Evolutionary conservation across 495 filamentous ascomycete species (phyloP), one percentile per base, ranked within the genome.

Genomic region (Penicillium daleae): DNA sequence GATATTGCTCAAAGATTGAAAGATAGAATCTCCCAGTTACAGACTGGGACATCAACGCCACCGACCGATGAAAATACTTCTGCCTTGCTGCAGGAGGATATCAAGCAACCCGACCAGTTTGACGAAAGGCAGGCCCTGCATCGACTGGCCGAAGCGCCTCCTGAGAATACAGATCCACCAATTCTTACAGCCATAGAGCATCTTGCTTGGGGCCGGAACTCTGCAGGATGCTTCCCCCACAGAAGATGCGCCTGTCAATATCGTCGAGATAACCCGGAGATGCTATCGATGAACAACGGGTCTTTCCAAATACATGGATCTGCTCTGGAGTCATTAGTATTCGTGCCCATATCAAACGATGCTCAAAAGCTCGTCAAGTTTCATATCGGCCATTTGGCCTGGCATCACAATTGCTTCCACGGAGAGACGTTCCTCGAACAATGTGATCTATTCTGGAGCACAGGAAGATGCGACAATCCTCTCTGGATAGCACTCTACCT

Each of bases 181-280:
- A 62, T 73, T 21, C 57, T 70, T 10, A 75, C 73, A 0, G 73
- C 73, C 10, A 71, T 75, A 22, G 73, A 75, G 62, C 73, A 75
- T 60, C 69, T 75, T 32, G 73, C 71, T 7, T 75, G 71, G 73
- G 73, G 71, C 15, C 63, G 73, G 50, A 73, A 73, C 37, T 70
- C 71, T 1, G 71, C 68, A 3, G 73, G 71, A 15, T 75, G 73
- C 40, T 75, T 70, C 46, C 73, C 73, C 0, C 73, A 73, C 31
- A 54, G 71, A 53, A 59, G 60, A 29, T 75, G 73, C 31, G 65
- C 59, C 3, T 75, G 73, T 26, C 71, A 68, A 24, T 73, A 75
- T 60, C 64, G 67, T 53, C 66, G 69, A 53, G 58, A 72, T 55
- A 67, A 54, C 9, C 54, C 56, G 4, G 63, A 62, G 22, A 35